These are phyloP conservation scores for Trichosporon asahii DNA, from an alignment of 1,284 basidiomycete species.

Conservation along the genomic window DNA sequence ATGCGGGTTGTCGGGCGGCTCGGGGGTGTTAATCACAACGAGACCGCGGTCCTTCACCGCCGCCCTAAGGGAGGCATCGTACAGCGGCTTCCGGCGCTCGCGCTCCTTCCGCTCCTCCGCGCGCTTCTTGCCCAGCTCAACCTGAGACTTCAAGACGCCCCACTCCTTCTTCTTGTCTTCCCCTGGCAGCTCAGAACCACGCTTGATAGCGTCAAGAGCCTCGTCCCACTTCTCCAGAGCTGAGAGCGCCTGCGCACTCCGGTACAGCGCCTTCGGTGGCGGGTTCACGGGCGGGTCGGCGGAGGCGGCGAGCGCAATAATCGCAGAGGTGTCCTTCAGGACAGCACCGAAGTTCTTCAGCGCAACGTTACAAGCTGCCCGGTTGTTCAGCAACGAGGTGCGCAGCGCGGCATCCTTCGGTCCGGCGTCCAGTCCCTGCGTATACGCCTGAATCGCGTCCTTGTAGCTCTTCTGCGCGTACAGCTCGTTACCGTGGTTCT, in stretches of 20 bases:
- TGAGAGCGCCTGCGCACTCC: conserved; percentile 71
- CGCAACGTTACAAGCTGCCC: conserved; percentile 88
- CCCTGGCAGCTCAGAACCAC: conserved; percentile 43
- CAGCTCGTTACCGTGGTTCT: conserved; percentile 92
- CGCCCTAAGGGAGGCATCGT: conserved; percentile 33
- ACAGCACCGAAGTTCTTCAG: conserved; percentile 84
- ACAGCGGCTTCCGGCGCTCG: conserved; percentile 34
- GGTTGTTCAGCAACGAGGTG: conserved; percentile 77
- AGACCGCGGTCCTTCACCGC: conserved; percentile 42
- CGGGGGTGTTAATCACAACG: conserved; percentile 40
- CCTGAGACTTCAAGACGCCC: conserved; percentile 25
- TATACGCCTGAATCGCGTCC: conserved; percentile 86
- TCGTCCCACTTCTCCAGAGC: conserved; percentile 71
- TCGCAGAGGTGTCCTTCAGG: conserved; percentile 74
- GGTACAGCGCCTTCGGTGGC: conserved; percentile 77
- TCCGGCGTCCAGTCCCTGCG: conserved; percentile 79
- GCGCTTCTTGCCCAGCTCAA: conserved; percentile 29
- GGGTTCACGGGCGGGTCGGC: conserved; percentile 26
- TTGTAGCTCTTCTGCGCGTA: conserved; percentile 79
- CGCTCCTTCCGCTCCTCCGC: conserved; percentile 38
- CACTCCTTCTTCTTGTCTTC: conserved; percentile 27
- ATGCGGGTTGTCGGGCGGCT: conserved; percentile 59
- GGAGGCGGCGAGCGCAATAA: conserved; percentile 62
- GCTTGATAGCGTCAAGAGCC: conserved; percentile 70
- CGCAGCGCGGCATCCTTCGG: conserved; percentile 63